These are phyloP conservation scores for Luffa acutangula DNA, from an alignment of 306 rosid genomes.

Conservation along the genomic window DNA sequence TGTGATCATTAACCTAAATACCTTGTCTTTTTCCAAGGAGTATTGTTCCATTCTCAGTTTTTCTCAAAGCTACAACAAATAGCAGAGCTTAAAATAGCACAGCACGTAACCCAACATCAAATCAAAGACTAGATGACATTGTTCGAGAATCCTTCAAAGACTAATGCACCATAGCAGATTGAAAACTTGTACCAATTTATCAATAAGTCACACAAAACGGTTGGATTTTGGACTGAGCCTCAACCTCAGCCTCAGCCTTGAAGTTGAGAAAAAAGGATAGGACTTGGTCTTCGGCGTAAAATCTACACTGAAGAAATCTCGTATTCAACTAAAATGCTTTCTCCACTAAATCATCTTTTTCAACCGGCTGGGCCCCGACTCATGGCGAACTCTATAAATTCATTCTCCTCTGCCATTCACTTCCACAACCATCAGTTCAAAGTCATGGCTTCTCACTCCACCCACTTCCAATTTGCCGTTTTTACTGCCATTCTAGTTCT, in stretches of 20 bases:
- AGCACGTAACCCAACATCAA: too few relatives aligned
- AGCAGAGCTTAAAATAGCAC: too few relatives aligned
- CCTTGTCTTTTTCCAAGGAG: too few relatives aligned
- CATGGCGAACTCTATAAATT: not conserved
- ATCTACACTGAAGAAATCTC: not conserved
- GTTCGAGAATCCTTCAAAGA: too few relatives aligned
- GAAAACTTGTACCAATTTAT: too few relatives aligned
- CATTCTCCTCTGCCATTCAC: not conserved
- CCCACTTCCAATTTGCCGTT: slow-evolving; percentile 10
- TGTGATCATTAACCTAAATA: too few relatives aligned
- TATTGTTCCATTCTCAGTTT: too few relatives aligned
- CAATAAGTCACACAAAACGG: not conserved
- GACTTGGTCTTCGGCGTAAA: not conserved
- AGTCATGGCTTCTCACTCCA: slow-evolving; percentile 22
- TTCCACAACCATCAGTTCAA: not conserved
- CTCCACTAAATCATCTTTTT: not conserved
- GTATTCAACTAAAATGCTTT: not conserved
- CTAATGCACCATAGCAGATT: not conserved
- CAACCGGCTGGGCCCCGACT: not conserved
- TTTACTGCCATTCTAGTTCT: not conserved
- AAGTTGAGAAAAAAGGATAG: not conserved
- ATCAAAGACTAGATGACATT: too few relatives aligned
- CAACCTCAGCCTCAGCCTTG: not conserved
- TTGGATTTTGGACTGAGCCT: not conserved
- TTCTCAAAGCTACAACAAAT: too few relatives aligned